phyloP scores from a whole-genome alignment of 768 basidiomycete species.

The Paxillus rubicundulus region DNA sequence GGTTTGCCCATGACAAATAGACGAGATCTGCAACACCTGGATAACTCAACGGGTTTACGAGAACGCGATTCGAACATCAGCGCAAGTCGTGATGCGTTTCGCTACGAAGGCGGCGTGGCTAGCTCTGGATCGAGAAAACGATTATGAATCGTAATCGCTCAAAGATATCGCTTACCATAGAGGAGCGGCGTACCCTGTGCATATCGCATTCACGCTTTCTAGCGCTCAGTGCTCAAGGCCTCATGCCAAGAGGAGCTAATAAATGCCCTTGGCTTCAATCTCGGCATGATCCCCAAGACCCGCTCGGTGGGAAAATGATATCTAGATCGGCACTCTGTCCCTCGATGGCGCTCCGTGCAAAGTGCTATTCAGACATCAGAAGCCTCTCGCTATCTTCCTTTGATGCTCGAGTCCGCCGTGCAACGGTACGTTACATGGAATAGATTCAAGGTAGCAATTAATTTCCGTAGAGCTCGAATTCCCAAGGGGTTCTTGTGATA shows the following conservation, averaged over 20 bases:
- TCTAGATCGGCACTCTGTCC: constrained; percentile 16
- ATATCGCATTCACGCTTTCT: constrained; percentile 12
- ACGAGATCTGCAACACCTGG: no score
- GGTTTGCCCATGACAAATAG: no score
- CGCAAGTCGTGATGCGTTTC: no score
- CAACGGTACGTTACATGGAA: constrained; percentile 16
- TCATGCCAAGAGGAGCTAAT: constrained; percentile 10
- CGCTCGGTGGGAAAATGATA: constrained; percentile 14
- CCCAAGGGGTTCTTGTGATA: constrained; percentile 61
- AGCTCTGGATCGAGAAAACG: no score
- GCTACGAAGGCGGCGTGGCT: no score
- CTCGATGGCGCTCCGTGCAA: constrained; percentile 14
- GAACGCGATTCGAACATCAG: no score
- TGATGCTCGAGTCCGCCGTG: constrained; percentile 16
- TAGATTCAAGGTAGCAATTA: constrained; percentile 19
- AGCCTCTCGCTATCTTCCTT: constrained; percentile 20
- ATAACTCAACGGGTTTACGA: no score
- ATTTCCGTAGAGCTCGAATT: constrained; percentile 65
- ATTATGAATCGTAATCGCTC: no score
- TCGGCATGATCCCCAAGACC: constrained; percentile 18
- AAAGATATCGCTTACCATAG: constrained; percentile 1
- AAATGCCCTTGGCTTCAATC: constrained; percentile 3
- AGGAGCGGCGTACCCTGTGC: constrained; percentile 5
- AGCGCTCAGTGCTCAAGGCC: background rate
- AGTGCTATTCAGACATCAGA: constrained; percentile 9